Percentiles rank a stretch among this genome's conserved stretches.
Evolutionary conservation across 2,329 filamentous ascomycete species (phyloP).

Genomic region (Cladosporium halotolerans): DNA sequence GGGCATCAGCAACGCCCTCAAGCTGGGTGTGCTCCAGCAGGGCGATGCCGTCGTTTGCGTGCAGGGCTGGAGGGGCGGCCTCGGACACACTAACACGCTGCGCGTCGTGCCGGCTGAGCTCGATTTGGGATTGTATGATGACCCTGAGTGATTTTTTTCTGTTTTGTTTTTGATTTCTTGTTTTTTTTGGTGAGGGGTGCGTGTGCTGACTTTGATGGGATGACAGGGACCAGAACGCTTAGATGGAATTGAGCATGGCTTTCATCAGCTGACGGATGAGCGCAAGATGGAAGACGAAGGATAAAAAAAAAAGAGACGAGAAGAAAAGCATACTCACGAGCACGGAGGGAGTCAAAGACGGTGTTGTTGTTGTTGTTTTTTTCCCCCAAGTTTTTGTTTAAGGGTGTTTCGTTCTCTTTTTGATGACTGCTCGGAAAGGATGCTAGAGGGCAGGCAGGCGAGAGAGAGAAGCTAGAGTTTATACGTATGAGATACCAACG

Average conservation of each 20-base stretch:
- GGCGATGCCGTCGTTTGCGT: constrained; percentile 76
- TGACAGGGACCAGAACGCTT: constrained; percentile 8
- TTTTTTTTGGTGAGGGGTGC: neutral
- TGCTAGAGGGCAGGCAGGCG: too few relatives aligned
- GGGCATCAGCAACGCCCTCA: constrained; percentile 82
- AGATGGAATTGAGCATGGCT: neutral
- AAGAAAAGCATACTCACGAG: too few relatives aligned
- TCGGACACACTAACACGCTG: constrained; percentile 82
- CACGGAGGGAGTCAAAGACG: too few relatives aligned
- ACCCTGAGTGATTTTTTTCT: neutral
- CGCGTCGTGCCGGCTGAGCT: constrained; percentile 47
- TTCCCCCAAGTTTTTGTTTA: too few relatives aligned
- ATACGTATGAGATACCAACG: too few relatives aligned
- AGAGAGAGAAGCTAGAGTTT: too few relatives aligned
- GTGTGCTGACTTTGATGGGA: neutral
- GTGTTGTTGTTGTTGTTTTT: too few relatives aligned
- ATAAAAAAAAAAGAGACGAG: too few relatives aligned
- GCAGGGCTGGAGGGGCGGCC: constrained; percentile 85
- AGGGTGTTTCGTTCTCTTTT: too few relatives aligned
- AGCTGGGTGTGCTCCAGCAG: constrained; percentile 67
- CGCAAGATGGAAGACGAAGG: too few relatives aligned
- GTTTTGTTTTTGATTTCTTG: neutral
- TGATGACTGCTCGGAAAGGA: too few relatives aligned
- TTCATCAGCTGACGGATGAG: too few relatives aligned
- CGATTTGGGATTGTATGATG: constrained; percentile 38